phyloP scores from a whole-genome alignment of 2,329 filamentous ascomycete genomes.

The Colletotrichum scovillei region DNA sequence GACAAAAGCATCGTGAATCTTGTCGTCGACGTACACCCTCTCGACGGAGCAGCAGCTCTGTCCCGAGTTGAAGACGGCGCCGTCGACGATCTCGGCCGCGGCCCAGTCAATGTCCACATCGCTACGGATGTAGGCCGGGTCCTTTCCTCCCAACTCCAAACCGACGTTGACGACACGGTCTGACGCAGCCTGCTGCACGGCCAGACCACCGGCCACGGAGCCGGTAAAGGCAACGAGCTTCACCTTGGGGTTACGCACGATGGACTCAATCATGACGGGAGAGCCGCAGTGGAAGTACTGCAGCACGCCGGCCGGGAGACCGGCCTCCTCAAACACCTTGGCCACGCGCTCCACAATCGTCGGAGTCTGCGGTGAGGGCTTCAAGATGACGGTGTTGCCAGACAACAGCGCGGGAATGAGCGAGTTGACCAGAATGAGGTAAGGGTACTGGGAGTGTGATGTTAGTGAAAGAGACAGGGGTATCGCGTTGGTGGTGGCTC shows the following conservation, averaged over 20 bases:
- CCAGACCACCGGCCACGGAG: slow-evolving; percentile 87
- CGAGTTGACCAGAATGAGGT: slow-evolving; percentile 92
- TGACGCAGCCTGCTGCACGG: slow-evolving; percentile 85
- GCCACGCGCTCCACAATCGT: slow-evolving; percentile 89
- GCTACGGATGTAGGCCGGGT: slow-evolving; percentile 87
- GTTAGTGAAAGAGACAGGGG: slow-evolving; percentile 24
- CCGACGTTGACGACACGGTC: slow-evolving; percentile 88
- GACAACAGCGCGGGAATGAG: slow-evolving; percentile 90
- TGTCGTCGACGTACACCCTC: slow-evolving; percentile 89
- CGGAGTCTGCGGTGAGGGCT: slow-evolving; percentile 94
- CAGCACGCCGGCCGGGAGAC: slow-evolving; percentile 84
- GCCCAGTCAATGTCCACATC: slow-evolving; percentile 94
- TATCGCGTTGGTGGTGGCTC: background rate
- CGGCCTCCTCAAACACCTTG: slow-evolving; percentile 81
- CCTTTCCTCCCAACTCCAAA: slow-evolving; percentile 93
- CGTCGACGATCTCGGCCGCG: slow-evolving; percentile 94
- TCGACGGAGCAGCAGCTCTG: slow-evolving; percentile 97
- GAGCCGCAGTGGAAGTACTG: slow-evolving; percentile 94
- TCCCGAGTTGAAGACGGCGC: slow-evolving; percentile 97
- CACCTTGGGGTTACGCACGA: slow-evolving; percentile 82
- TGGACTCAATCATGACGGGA: slow-evolving; percentile 77
- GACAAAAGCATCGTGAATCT: slow-evolving; percentile 86
- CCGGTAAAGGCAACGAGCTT: slow-evolving; percentile 92
- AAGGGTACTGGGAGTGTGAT: slow-evolving; percentile 77
- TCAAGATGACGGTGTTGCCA: slow-evolving; percentile 92